Percentiles rank a stretch among this genome's conserved stretches.
Conservation (phyloP, 257 asterid genomes). For the Nicotiana tabacum region DNA sequence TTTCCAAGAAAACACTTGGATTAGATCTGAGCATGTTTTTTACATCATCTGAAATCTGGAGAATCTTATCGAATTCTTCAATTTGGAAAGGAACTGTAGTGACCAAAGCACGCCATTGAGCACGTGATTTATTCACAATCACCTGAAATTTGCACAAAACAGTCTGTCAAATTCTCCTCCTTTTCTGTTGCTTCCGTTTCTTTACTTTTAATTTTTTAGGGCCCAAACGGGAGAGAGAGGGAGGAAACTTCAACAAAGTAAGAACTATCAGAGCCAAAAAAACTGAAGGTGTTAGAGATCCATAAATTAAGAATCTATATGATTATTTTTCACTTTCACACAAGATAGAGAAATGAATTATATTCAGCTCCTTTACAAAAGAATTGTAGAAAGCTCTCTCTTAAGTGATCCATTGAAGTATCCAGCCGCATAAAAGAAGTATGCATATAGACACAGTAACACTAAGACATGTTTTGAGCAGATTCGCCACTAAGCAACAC, state of each 20-base stretch:
- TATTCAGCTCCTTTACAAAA: not conserved
- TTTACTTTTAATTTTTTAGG: not conserved
- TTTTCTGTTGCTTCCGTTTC: not conserved
- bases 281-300: not conserved
- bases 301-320: not conserved
- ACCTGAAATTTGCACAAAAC: conserved; percentile 42
- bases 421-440: not conserved
- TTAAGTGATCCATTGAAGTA: not conserved
- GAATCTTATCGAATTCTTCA: conserved; percentile 64
- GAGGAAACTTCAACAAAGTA: not conserved
- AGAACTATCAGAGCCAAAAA: not conserved
- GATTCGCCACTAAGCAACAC: not conserved
- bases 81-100: conserved; percentile 52
- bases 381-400: not conserved
- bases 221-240: not conserved
- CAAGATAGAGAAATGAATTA: not conserved
- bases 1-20: conserved; percentile 65
- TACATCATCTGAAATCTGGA: conserved; percentile 64
- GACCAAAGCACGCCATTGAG: conserved; percentile 56
- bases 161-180: not conserved
- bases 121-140: conserved; percentile 88
- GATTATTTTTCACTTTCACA: not conserved
- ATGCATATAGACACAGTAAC: not conserved
- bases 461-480: not conserved
- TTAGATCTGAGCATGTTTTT: conserved; percentile 68